Evolutionary conservation across 305 asterid genomes (phyloP).

Genomic region (Andrographis paniculata): DNA sequence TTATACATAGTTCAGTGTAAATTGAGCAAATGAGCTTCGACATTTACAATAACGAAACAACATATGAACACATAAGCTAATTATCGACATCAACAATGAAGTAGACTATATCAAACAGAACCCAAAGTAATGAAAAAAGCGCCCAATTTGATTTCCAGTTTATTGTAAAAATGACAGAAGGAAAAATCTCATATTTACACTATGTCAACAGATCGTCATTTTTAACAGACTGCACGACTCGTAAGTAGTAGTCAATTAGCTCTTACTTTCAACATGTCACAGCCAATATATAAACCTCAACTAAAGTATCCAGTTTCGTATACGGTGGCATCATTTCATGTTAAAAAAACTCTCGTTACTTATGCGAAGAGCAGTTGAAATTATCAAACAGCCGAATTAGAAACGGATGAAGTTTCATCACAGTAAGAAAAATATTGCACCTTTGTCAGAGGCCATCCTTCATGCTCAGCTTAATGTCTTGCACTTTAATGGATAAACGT

Average conservation of each 20-base stretch:
- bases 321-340: no score
- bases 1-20: no score
- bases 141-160: neutral
- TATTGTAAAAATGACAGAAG: slow-evolving; percentile 2
- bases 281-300: no score
- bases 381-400: slow-evolving; percentile 6
- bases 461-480: slow-evolving; percentile 68
- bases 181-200: slow-evolving; percentile 22
- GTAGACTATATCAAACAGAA: no score
- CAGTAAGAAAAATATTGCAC: slow-evolving; percentile 12
- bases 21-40: no score
- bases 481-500: slow-evolving; percentile 60
- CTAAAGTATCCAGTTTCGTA: no score
- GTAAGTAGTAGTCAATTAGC: slow-evolving; percentile 8
- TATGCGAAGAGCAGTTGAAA: slow-evolving; percentile 4
- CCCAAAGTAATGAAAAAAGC: no score
- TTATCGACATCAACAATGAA: no score
- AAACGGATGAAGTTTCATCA: neutral
- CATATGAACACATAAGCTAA: no score
- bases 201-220: slow-evolving; percentile 9
- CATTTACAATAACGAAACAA: no score
- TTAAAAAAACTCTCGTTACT: neutral
- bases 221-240: no score
- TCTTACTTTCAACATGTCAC: slow-evolving; percentile 3
- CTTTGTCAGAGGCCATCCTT: slow-evolving; percentile 42